Percentiles rank a stretch among this genome's conserved stretches.
Evolutionary conservation across 495 filamentous ascomycete genomes (phyloP).

Genomic region (Penicillium paxilli): DNA sequence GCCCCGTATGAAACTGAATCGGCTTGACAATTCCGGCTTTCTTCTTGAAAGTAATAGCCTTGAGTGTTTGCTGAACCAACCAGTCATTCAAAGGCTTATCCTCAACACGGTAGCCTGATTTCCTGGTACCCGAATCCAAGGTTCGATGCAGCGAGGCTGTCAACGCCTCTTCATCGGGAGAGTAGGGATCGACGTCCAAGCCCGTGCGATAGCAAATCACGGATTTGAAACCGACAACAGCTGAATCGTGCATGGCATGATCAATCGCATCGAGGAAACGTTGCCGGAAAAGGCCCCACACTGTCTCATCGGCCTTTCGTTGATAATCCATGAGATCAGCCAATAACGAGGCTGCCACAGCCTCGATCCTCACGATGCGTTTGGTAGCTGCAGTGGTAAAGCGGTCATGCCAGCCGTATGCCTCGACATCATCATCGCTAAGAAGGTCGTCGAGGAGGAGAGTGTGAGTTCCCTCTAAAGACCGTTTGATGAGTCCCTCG

Average conservation of each 20-base stretch:
- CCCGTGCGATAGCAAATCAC: slow-evolving; percentile 84
- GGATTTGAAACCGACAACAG: slow-evolving; percentile 83
- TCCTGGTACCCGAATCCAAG: slow-evolving; percentile 19
- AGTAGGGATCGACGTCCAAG: slow-evolving; percentile 46
- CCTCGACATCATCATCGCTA: slow-evolving; percentile 55
- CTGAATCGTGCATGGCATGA: slow-evolving; percentile 56
- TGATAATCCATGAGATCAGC: slow-evolving; percentile 32
- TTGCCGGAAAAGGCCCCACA: slow-evolving; percentile 41
- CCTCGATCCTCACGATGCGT: slow-evolving; percentile 82
- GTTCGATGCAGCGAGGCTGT: slow-evolving; percentile 35
- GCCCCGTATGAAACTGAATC: slow-evolving; percentile 83
- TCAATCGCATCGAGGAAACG: slow-evolving; percentile 51
- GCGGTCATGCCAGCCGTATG: slow-evolving; percentile 69
- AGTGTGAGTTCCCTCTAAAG: slow-evolving; percentile 73
- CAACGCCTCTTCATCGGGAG: slow-evolving; percentile 27
- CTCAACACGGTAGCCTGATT: slow-evolving; percentile 53
- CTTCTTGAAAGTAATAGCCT: slow-evolving; percentile 21
- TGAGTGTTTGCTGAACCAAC: slow-evolving; percentile 57
- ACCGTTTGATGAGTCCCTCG: slow-evolving; percentile 59
- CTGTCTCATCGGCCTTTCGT: slow-evolving; percentile 22
- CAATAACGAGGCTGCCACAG: slow-evolving; percentile 66
- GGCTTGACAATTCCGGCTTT: slow-evolving; percentile 56
- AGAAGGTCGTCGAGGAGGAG: slow-evolving; percentile 81
- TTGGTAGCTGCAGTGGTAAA: slow-evolving; percentile 63
- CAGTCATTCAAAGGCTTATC: slow-evolving; percentile 64